Evolutionary conservation across 2,329 filamentous ascomycete genomes (phyloP).

Genomic region (Fusarium liriodendri): DNA sequence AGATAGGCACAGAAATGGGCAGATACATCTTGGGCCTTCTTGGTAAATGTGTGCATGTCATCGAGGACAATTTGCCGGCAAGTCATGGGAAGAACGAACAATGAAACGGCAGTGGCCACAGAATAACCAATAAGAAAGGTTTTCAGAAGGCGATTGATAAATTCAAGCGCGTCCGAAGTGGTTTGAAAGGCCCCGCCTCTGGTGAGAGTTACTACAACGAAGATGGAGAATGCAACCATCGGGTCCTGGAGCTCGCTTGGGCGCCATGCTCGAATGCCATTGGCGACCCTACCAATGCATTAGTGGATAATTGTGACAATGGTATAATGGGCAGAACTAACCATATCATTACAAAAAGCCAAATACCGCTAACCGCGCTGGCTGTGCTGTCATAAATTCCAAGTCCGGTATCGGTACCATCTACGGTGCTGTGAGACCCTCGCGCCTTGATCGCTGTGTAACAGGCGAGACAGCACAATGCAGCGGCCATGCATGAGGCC

Average conservation of each 20-base stretch:
- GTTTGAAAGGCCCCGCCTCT: conserved; percentile 15
- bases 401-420: not conserved
- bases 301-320: not conserved
- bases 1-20: not conserved
- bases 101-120: conserved; percentile 14
- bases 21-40: conserved; percentile 9
- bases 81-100: conserved; percentile 18
- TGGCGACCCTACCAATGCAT: conserved; percentile 9
- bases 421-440: not conserved
- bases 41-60: conserved; percentile 7
- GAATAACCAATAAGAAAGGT: conserved; percentile 19
- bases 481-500: conserved; percentile 13
- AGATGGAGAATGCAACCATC: conserved; percentile 22
- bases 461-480: conserved; percentile 14
- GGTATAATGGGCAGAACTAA: not conserved
- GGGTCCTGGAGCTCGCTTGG: conserved; percentile 18
- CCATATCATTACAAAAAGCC: conserved; percentile 28
- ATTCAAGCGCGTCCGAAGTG: conserved; percentile 1
- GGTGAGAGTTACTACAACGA: conserved; percentile 17
- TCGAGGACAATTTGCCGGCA: conserved; percentile 18
- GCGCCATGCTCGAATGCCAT: conserved; percentile 17
- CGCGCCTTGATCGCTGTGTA: conserved; percentile 17
- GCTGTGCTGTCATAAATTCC: conserved; percentile 21
- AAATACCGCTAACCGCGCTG: conserved; percentile 11
- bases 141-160: conserved; percentile 13